Base-by-base conservation (phyloP, 495 filamentous ascomycete genomes). In the Penicillium chermesinum region DNA sequence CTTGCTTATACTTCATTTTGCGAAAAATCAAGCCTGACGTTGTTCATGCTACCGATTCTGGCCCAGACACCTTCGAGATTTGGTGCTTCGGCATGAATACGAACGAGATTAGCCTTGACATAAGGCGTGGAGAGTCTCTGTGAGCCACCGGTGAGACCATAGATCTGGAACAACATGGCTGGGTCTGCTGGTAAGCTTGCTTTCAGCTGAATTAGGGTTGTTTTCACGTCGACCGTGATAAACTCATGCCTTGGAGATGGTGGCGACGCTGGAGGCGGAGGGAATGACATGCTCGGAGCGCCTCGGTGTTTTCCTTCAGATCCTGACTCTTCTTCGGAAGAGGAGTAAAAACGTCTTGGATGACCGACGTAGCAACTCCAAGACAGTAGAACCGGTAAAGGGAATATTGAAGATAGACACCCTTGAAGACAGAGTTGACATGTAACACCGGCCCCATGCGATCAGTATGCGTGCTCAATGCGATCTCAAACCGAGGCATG, bases 341-440 rank as follows among this genome's bases (percentile, higher is more conserved):
- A 30, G 70, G 75, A 54, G 79, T 71, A 59, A 96, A 87, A 5
- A 89, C 87, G 48, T 84, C 82, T 44, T 77, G 76, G 10, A 98
- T 65, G 7, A 94, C 86, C 48, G 81, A 83, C 16, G 76, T 65
- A 20, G 94, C 94, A 39, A 97, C 79, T 9, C 85, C 86, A 20
- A 91, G 73, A n/a, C 89, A 84, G 58, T 96, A 97, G 59, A 95
- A 91, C 4, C 91, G 84, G 62, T 94, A 96, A 1, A 99, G 76
- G 3, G 94, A 97, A 59, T 96, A 97, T 25, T 95, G 85, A 3
- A 95, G 53, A 48, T 85, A 82, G 2, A 99, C 59, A 7, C 84
- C 86, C 59, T 84, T 86, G 21, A 91, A 73, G 35, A 86, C 75
- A 1, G 90, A 87, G 57, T 90, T 88, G 41, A 97, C 72, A 57